A percentile compares a stretch with the other conserved stretches of the same genome.
Evolutionary conservation across 1,139 yeast genomes (phyloP).

Genomic region (Debaryomyces sp.): DNA sequence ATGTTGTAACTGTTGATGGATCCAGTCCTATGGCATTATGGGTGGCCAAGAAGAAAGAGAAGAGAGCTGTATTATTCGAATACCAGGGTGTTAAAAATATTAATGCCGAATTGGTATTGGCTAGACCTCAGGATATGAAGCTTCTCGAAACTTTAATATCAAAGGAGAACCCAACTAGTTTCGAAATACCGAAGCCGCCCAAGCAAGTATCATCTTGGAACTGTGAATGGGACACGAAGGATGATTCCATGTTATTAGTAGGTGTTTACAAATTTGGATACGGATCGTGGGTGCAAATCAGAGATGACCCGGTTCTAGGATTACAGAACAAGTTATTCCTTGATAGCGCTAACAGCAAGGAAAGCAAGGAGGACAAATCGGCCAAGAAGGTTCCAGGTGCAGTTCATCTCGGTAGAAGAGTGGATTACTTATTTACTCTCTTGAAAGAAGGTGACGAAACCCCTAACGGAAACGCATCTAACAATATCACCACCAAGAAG

Average conservation of each 20-base stretch:
- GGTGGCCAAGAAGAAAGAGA: constrained; percentile 71
- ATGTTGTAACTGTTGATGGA: constrained; percentile 37
- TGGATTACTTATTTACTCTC: constrained; percentile 79
- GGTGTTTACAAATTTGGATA: constrained; percentile 94
- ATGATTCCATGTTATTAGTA: constrained; percentile 83
- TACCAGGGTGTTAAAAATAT: constrained; percentile 85
- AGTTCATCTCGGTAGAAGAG: constrained; percentile 91
- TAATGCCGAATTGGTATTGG: constrained; percentile 85
- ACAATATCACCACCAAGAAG: constrained; percentile 17
- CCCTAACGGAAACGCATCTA: constrained; percentile 10
- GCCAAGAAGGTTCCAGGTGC: constrained; percentile 83
- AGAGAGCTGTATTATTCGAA: constrained; percentile 85
- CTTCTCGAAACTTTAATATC: constrained; percentile 63
- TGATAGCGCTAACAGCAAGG: constrained; percentile 40
- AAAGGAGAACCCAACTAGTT: constrained; percentile 55
- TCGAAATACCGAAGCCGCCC: constrained; percentile 61
- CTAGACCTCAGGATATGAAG: constrained; percentile 82
- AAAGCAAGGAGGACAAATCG: constrained; percentile 42
- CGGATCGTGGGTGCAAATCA: constrained; percentile 91
- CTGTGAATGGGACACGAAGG: constrained; percentile 79
- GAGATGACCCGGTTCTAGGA: constrained; percentile 93
- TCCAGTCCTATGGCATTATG: constrained; percentile 48
- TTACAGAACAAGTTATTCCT: constrained; percentile 82
- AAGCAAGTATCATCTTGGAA: constrained; percentile 91
- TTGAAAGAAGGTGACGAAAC: constrained; percentile 57